Evolutionary conservation across 2,329 filamentous ascomycete species (phyloP).

Genomic region (Cladosporium phlei): DNA sequence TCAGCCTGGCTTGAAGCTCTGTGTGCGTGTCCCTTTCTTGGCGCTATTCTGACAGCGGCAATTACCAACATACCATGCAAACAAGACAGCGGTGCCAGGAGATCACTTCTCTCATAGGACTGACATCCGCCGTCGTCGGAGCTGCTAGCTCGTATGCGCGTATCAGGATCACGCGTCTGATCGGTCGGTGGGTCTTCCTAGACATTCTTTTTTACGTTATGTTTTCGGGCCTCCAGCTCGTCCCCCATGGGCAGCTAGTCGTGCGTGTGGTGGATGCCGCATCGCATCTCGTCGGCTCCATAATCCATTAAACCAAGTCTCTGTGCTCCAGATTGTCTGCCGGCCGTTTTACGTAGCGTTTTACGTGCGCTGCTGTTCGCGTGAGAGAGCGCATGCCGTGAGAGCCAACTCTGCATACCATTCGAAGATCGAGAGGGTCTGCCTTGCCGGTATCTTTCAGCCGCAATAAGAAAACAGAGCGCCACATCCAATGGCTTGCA

Average conservation of each 20-base stretch:
- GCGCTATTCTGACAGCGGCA: conserved; percentile 5
- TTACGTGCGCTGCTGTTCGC: neutral
- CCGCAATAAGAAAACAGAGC: neutral
- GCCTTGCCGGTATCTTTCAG: neutral
- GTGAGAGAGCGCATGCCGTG: neutral
- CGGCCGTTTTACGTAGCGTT: neutral
- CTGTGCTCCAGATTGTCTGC: neutral
- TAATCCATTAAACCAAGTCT: no score
- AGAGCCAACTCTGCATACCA: neutral
- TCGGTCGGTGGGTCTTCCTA: neutral
- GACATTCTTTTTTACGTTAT: conserved; percentile 1
- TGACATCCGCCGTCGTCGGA: neutral
- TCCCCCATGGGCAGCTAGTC: conserved; percentile 9
- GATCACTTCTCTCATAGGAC: neutral
- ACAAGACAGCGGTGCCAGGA: neutral
- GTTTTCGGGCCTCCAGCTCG: neutral
- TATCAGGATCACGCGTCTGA: neutral
- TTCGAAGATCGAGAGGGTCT: neutral
- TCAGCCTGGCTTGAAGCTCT: neutral
- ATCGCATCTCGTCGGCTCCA: neutral
- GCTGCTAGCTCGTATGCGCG: neutral
- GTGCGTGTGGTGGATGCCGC: no score
- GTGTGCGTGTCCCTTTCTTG: conserved; percentile 1
- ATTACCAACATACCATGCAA: neutral
- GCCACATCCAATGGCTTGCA: neutral